A percentile compares a stretch with the other conserved stretches of the same genome.
These are phyloP conservation scores for Stenocarpella maydis DNA, from an alignment of 2,329 filamentous ascomycete genomes.

Conservation along the genomic window DNA sequence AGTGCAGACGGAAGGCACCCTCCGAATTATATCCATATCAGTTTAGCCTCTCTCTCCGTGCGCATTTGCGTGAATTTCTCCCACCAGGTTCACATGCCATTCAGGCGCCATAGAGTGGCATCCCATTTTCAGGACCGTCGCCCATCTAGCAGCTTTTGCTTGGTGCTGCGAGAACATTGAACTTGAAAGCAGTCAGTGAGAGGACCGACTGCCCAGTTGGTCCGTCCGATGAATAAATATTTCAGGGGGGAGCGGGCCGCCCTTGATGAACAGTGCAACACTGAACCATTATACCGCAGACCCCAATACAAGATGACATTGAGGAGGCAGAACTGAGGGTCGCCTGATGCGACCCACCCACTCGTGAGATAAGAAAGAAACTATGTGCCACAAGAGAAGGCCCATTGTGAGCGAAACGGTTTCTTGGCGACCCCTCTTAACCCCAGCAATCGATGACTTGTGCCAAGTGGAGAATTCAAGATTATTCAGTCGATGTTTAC, in stretches of 20 bases:
- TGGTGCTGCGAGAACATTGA: slow-evolving; percentile 5
- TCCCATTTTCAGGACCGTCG: slow-evolving; percentile 15
- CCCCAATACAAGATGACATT: neutral
- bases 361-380: neutral
- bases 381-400: neutral
- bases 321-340: neutral
- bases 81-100: neutral
- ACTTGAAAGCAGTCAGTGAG: no score
- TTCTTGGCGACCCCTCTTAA: slow-evolving; percentile 4
- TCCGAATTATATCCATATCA: slow-evolving; percentile 11
- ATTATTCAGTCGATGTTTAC: neutral
- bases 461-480: slow-evolving; percentile 1
- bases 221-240: no score
- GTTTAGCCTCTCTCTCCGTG: neutral
- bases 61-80: neutral
- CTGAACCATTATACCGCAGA: neutral
- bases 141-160: neutral
- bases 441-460: neutral
- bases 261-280: neutral
- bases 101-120: neutral
- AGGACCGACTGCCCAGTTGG: no score
- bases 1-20: neutral
- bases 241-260: no score
- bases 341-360: slow-evolving; percentile 8
- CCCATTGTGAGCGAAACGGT: slow-evolving; percentile 1